A percentile compares a stretch with the other conserved stretches of the same genome.
Conservation (phyloP, 257 asterid genomes). For the Lithospermum erythrorhizon region DNA sequence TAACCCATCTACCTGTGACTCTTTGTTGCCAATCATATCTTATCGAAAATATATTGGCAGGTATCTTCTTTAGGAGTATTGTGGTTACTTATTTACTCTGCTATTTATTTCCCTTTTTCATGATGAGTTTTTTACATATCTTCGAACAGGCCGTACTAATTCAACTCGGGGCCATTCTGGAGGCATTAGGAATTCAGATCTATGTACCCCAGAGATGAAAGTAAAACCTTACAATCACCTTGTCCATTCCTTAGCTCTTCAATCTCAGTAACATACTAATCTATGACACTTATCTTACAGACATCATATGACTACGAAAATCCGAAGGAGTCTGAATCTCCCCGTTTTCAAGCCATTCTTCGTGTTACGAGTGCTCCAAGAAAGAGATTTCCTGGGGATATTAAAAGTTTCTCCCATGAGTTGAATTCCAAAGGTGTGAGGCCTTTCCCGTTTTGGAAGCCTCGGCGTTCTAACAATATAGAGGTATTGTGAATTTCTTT, state of each 20-base stretch:
- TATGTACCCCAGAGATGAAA: slow-evolving; percentile 31
- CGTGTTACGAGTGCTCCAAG: slow-evolving; percentile 97
- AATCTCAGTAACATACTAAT: not conserved
- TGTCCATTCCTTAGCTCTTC: not conserved
- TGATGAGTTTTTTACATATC: not conserved
- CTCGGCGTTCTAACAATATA: slow-evolving; percentile 76
- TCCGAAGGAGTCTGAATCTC: slow-evolving; percentile 97
- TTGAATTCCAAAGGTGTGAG: slow-evolving; percentile 95
- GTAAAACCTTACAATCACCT: slow-evolving; percentile 11
- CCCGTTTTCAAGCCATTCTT: slow-evolving; percentile 95
- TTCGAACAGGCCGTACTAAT: slow-evolving; percentile 18
- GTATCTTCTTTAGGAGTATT: not conserved
- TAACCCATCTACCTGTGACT: no score
- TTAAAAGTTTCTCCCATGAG: slow-evolving; percentile 96
- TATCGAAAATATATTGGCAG: no score
- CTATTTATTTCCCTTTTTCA: not conserved
- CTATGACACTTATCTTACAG: slow-evolving; percentile 17
- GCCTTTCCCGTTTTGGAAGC: slow-evolving; percentile 97
- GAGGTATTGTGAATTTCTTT: slow-evolving; percentile 47
- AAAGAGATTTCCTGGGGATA: slow-evolving; percentile 91
- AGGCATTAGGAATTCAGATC: slow-evolving; percentile 22
- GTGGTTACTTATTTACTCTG: not conserved
- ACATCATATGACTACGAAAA: slow-evolving; percentile 81
- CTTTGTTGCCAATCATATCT: no score
- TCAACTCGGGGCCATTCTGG: slow-evolving; percentile 35